Base-by-base conservation (phyloP, 495 filamentous ascomycete genomes). In the Clohesyomyces aquaticus region DNA sequence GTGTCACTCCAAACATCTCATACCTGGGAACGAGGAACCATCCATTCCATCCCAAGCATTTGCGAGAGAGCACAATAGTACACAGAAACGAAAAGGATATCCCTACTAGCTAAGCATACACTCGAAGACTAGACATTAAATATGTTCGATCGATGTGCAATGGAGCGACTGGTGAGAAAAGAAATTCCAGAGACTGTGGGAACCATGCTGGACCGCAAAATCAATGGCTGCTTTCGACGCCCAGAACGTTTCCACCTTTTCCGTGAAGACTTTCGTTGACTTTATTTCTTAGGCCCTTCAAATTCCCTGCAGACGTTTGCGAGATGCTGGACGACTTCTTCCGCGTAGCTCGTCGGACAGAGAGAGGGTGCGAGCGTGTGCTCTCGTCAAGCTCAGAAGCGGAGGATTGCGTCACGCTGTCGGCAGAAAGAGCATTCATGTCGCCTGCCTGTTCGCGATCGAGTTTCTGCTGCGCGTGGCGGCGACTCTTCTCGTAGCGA, bases 401-500 rank as follows among this genome's bases (percentile, higher is more conserved):
- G 10, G 50, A 59, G 6, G 55, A 28, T 10, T 16, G 27, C 6
- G 53, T 32, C 16, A 49, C n/a, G 23, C 32, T 29, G 21, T 52
- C 48, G n/a, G 65, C 55, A 18, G 65, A 43, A 16, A 42, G 42
- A 32, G 16, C 26, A 0, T 16, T 10, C 10, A 29, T 16, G 21
- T 63, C 25, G 35, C 45, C 46, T 0, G 41, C 60, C 8, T 58
- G 35, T 26, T 72, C 59, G 54, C 52, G 69, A 10, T 62, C 68
- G 10, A 72, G 28, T 51, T 74, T 74, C 43, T 71, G 66, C 65
- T 77, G 68, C 14, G 75, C 76, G 12, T 65, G 62, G 8, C 63
- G 42, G 12, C 69, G 59, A n/a, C 71, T 63, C 9, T 75, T 71
- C 66, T 80, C 81, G 52, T 83, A 83, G 19, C 77, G 72, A 35